Conservation (phyloP, 2,329 filamentous ascomycete genomes). For the Trichoderma sp. region DNA sequence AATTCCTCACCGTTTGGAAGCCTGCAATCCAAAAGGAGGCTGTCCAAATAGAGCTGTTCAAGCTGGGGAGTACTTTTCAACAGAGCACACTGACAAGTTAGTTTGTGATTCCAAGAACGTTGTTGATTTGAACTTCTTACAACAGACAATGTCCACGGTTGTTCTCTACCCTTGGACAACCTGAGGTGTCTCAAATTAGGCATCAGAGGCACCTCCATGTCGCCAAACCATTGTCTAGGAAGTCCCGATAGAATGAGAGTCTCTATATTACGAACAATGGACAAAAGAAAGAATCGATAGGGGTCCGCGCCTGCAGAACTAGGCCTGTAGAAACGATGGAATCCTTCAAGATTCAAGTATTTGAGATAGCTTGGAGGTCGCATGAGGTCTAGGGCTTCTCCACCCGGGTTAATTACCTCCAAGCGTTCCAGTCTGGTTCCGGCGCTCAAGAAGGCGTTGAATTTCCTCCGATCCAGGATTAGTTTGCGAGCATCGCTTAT, state of each 20-base stretch:
- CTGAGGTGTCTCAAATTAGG: conserved; percentile 33
- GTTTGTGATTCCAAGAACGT: conserved; percentile 30
- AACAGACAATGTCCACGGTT: neutral
- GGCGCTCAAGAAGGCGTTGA: conserved; percentile 23
- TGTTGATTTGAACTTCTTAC: conserved; percentile 34
- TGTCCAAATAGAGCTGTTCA: conserved; percentile 1
- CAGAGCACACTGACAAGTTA: neutral
- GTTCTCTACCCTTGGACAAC: neutral
- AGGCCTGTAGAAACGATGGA: conserved; percentile 12
- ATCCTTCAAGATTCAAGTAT: conserved; percentile 28
- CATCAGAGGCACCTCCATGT: conserved; percentile 26
- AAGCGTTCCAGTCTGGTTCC: conserved; percentile 27
- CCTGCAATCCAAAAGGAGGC: neutral
- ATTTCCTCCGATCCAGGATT: conserved; percentile 12
- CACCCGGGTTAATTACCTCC: conserved; percentile 2
- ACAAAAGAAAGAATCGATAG: conserved; percentile 23
- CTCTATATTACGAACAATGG: conserved; percentile 29
- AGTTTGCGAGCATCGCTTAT: conserved; percentile 13
- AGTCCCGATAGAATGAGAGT: conserved; percentile 30
- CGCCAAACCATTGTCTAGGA: conserved; percentile 25
- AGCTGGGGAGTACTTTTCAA: neutral
- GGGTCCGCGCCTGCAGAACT: neutral
- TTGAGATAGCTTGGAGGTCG: neutral
- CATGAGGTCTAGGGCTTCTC: conserved; percentile 26
- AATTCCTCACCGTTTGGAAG: neutral